phyloP scores from a whole-genome alignment of 2,329 filamentous ascomycete species.

The Paraphaeosphaeria sporulosa region DNA sequence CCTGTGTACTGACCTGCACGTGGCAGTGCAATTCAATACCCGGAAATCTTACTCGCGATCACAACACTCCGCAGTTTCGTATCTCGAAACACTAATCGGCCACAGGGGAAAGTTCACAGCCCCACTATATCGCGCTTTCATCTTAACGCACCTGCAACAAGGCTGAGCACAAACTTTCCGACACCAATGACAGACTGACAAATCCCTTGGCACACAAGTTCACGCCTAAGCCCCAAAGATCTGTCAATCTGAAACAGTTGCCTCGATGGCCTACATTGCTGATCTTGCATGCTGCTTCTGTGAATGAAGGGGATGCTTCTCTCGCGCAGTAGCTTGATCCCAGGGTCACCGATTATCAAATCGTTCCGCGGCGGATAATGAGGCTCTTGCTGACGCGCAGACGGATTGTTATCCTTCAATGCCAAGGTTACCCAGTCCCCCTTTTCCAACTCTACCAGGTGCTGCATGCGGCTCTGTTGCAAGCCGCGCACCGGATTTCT shows the following conservation, averaged over 20 bases:
- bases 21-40: not conserved
- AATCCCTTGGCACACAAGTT: not conserved
- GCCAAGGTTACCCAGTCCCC: not conserved
- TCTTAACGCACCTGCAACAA: not conserved
- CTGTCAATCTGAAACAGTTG: not conserved
- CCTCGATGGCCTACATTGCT: not conserved
- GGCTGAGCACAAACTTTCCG: not conserved
- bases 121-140: not conserved
- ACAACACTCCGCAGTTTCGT: not conserved
- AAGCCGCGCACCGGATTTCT: not conserved
- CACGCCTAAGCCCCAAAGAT: not conserved
- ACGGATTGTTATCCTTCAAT: not conserved
- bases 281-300: not conserved
- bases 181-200: not conserved
- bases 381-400: conserved; percentile 2
- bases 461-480: not conserved
- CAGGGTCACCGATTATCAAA: not conserved
- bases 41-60: not conserved
- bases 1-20: not conserved
- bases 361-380: not conserved
- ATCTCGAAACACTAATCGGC: not conserved
- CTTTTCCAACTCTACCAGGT: not conserved
- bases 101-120: not conserved
- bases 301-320: not conserved
- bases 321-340: not conserved